A percentile compares a stretch with the other conserved stretches of the same genome.
phyloP scores from a whole-genome alignment of 192 early-diverging fungal species.

The Rhizophagus prolifer region DNA sequence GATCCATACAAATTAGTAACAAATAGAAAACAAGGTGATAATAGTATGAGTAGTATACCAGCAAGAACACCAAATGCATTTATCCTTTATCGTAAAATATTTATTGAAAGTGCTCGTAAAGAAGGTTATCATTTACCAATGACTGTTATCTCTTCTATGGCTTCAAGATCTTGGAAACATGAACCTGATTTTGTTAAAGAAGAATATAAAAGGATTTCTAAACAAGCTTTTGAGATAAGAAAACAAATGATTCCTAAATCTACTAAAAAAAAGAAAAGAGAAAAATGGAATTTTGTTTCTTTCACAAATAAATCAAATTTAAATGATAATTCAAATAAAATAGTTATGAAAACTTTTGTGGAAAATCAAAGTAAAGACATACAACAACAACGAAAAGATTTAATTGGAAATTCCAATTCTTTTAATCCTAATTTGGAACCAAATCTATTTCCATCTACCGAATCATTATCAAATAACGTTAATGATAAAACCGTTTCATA shows the following conservation, averaged over 20 bases:
- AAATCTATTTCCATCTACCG: background rate
- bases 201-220: background rate
- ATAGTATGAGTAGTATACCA: background rate
- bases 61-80: background rate
- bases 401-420: too few relatives aligned
- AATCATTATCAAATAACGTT: too few relatives aligned
- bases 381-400: too few relatives aligned
- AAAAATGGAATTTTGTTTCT: background rate
- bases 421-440: background rate
- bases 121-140: slow-evolving; percentile 9
- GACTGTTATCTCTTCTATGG: slow-evolving; percentile 17
- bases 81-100: slow-evolving; percentile 4
- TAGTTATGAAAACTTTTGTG: background rate
- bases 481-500: too few relatives aligned
- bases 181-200: slow-evolving; percentile 3
- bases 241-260: background rate
- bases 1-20: background rate
- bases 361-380: background rate
- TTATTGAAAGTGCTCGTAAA: background rate
- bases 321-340: background rate
- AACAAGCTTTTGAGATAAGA: background rate
- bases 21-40: background rate
- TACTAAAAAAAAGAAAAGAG: background rate
- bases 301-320: background rate
- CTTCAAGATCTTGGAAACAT: background rate